Base-by-base conservation (phyloP, 2,329 filamentous ascomycete genomes). In the Xylariaceae sp. region DNA sequence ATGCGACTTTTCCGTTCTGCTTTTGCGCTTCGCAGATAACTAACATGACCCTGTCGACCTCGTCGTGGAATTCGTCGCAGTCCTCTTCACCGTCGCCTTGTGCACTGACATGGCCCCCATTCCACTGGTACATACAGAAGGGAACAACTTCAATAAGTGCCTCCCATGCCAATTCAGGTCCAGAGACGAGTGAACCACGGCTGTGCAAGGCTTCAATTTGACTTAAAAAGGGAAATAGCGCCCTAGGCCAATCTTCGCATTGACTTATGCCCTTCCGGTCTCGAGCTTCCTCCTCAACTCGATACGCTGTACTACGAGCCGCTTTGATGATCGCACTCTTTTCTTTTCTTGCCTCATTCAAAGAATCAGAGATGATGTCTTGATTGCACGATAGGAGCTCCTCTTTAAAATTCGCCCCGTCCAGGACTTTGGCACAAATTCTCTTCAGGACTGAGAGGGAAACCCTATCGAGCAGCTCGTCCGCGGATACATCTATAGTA, bases 31-130 rank as follows among this genome's bases (percentile, higher is more conserved):
- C 19, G 28, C 48, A 51, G 7, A 51, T 51, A 12, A 8, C 2
- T 12, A 41, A 14, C 48, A 51, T 51, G 28, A 51, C n/a, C 19
- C 21, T 23, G 14, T 51, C 48, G 11, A 39, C 37, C 14, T 14
- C 6, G 2, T 34, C 37, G 12, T 51, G 48, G 28, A 51, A 51
- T 7, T 34, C 19, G 4, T 52, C 40, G n/a, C 49, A 44, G 23
- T 44, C 49, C 9, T n/a, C 23, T 6, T 44, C 49, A 16, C 29
- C 39, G 11, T 45, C 41, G n/a, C n/a, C n/a, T n/a, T n/a, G n/a
- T n/a, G n/a, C n/a, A n/a, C n/a, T n/a, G n/a, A n/a, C n/a, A n/a
- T n/a, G n/a, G n/a, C n/a, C n/a, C n/a, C n/a, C n/a, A n/a, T n/a
- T n/a, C n/a, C n/a, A n/a, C n/a, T n/a, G n/a, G n/a, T n/a, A n/a